These are phyloP conservation scores for Cardamine resedifolia DNA, from an alignment of 345 rosid species.

Conservation along the genomic window DNA sequence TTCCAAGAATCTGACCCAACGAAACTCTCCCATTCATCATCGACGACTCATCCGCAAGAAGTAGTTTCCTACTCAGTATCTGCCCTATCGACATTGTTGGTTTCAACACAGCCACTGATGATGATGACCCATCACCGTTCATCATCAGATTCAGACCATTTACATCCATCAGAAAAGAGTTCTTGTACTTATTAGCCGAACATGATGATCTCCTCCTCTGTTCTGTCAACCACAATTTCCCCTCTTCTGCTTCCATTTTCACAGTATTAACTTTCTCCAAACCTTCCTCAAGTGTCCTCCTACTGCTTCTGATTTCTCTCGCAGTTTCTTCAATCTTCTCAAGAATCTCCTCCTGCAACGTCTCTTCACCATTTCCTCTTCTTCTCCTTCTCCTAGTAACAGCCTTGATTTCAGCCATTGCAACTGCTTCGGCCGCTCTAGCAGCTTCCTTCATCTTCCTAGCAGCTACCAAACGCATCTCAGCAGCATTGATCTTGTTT, in stretches of 20 bases:
- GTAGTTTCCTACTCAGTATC: conserved; percentile 82
- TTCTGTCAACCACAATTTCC: conserved; percentile 52
- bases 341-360: conserved; percentile 47
- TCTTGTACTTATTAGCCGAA: conserved; percentile 63
- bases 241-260: conserved; percentile 64
- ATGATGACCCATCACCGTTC: conserved; percentile 27
- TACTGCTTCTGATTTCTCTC: conserved; percentile 67
- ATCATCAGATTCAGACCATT: conserved; percentile 32
- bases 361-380: conserved; percentile 10
- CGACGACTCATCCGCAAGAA: conserved; percentile 57
- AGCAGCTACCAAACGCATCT: conserved; percentile 74
- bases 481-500: conserved; percentile 65
- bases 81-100: conserved; percentile 85
- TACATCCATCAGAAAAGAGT: conserved; percentile 31
- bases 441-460: conserved; percentile 92
- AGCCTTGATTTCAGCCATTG: conserved; percentile 75
- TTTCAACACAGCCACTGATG: conserved; percentile 51
- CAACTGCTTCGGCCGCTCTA: conserved; percentile 83
- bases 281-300: conserved; percentile 73
- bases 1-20: conserved; percentile 76
- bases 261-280: conserved; percentile 57
- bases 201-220: conserved; percentile 44
- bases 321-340: conserved; percentile 70
- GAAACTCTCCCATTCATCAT: conserved; percentile 62
- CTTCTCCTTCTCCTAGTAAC: conserved; percentile 34